Percentiles rank a stretch among this genome's conserved stretches.
phyloP scores from a whole-genome alignment of 768 basidiomycete genomes.

The Calocybe indica region DNA sequence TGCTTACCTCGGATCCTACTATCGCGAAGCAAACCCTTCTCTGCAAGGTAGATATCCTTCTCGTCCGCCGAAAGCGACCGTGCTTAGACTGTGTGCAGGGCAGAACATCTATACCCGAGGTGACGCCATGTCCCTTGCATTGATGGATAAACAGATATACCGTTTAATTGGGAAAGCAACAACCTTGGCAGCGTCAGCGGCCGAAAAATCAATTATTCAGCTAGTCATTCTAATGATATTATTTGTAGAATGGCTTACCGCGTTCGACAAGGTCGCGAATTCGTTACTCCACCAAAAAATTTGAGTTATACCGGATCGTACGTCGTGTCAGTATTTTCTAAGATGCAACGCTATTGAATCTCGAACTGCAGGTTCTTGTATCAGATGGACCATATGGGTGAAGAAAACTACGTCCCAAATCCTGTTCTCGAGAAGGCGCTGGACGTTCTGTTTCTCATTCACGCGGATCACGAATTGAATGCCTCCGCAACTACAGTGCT shows the following conservation, averaged over 20 bases:
- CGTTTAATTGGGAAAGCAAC: constrained; percentile 85
- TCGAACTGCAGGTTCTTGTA: constrained; percentile 63
- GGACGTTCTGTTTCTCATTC: constrained; percentile 82
- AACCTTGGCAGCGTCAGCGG: constrained; percentile 73
- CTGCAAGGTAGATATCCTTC: constrained; percentile 51
- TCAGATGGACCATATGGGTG: constrained; percentile 80
- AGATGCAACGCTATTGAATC: neutral
- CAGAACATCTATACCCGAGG: constrained; percentile 75
- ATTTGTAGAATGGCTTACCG: constrained; percentile 81
- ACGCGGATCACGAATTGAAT: constrained; percentile 90
- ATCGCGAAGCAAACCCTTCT: constrained; percentile 84
- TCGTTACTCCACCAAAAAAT: constrained; percentile 78
- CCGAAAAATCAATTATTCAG: neutral
- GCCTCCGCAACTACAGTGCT: constrained; percentile 82
- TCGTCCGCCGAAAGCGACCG: neutral
- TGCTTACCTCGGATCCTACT: constrained; percentile 84
- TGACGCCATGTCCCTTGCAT: constrained; percentile 56
- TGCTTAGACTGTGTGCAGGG: constrained; percentile 32
- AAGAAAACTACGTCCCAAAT: constrained; percentile 70
- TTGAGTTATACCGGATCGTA: constrained; percentile 82
- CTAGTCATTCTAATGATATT: neutral
- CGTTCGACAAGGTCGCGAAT: constrained; percentile 83
- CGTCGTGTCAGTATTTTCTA: constrained; percentile 15
- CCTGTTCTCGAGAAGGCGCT: constrained; percentile 84
- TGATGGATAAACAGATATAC: constrained; percentile 92